Percentiles rank a stretch among this genome's conserved stretches.
Conservation (phyloP, 768 basidiomycete species). For the Xerocomellus chrysenteron region DNA sequence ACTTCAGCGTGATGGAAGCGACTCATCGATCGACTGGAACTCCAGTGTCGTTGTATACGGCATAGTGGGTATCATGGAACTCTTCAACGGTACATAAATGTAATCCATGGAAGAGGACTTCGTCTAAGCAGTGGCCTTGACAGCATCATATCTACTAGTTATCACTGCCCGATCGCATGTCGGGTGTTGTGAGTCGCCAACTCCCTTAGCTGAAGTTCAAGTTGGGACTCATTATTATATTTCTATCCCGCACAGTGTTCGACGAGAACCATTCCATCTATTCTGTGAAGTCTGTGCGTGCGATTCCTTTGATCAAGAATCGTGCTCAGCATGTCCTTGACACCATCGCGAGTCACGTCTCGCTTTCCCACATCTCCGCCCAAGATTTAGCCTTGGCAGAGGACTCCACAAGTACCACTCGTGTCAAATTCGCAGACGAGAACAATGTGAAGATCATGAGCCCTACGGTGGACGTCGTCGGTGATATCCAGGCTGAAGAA, state of each 20-base stretch:
- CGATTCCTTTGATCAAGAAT: constrained; percentile 70
- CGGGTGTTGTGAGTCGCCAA: constrained; percentile 56
- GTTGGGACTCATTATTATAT: constrained; percentile 2
- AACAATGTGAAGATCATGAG: constrained; percentile 47
- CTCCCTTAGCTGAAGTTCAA: constrained; percentile 2
- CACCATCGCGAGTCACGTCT: constrained; percentile 51
- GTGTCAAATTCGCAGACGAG: constrained; percentile 55
- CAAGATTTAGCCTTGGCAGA: constrained; percentile 21
- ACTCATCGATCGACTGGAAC: constrained; percentile 49
- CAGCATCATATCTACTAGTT: constrained; percentile 77
- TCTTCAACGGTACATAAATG: constrained; percentile 59
- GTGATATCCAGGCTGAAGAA: not conserved
- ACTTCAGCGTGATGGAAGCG: constrained; percentile 35
- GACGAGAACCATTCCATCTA: constrained; percentile 62
- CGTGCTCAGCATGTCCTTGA: constrained; percentile 56
- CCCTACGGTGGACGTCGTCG: constrained; percentile 25
- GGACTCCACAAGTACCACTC: constrained; percentile 24
- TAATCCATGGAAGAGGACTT: not conserved
- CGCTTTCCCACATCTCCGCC: constrained; percentile 44
- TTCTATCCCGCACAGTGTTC: constrained; percentile 50
- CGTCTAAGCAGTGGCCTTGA: constrained; percentile 14
- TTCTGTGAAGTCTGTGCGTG: constrained; percentile 62
- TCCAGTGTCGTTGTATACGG: constrained; percentile 66
- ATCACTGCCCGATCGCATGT: constrained; percentile 61
- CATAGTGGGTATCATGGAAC: constrained; percentile 68